Evolutionary conservation across 495 filamentous ascomycete genomes (phyloP).

Genomic region (Penicillium herquei): DNA sequence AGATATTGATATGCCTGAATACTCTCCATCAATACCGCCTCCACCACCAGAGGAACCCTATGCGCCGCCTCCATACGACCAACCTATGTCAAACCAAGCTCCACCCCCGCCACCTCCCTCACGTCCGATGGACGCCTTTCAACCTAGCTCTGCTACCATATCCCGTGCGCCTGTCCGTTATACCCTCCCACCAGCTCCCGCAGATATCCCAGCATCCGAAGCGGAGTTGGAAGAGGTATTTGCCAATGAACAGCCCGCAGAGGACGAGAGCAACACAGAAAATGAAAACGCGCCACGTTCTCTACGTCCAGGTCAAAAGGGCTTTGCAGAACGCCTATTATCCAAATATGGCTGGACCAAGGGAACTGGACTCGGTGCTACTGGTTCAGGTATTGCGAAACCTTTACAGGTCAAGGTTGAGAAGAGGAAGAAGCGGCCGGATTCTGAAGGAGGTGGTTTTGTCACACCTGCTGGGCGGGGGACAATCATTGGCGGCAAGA

Average conservation of each 20-base stretch:
- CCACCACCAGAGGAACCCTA: constrained; percentile 42
- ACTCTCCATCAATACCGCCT: constrained; percentile 20
- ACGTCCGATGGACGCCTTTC: constrained; percentile 35
- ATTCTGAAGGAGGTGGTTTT: constrained; percentile 78
- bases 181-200: constrained; percentile 58
- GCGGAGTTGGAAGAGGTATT: constrained; percentile 54
- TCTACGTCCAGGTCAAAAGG: constrained; percentile 73
- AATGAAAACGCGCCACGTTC: constrained; percentile 54
- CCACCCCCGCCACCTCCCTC: constrained; percentile 35
- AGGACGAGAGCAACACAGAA: constrained; percentile 15
- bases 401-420: constrained; percentile 80
- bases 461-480: constrained; percentile 65
- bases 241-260: constrained; percentile 49
- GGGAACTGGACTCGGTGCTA: constrained; percentile 81
- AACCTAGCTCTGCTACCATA: constrained; percentile 58
- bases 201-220: constrained; percentile 55
- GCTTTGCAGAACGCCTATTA: constrained; percentile 83
- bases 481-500: constrained; percentile 72
- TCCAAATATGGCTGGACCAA: constrained; percentile 90
- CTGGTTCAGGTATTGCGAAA: constrained; percentile 74
- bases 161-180: constrained; percentile 88
- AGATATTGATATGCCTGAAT: constrained; percentile 11
- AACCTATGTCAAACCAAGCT: constrained; percentile 28
- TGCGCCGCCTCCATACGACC: constrained; percentile 31
- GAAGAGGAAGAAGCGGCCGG: constrained; percentile 74